These are phyloP conservation scores for Sphagnum contortum DNA, from an alignment of 225 moss, liverwort and hornwort genomes.

Conservation along the genomic window DNA sequence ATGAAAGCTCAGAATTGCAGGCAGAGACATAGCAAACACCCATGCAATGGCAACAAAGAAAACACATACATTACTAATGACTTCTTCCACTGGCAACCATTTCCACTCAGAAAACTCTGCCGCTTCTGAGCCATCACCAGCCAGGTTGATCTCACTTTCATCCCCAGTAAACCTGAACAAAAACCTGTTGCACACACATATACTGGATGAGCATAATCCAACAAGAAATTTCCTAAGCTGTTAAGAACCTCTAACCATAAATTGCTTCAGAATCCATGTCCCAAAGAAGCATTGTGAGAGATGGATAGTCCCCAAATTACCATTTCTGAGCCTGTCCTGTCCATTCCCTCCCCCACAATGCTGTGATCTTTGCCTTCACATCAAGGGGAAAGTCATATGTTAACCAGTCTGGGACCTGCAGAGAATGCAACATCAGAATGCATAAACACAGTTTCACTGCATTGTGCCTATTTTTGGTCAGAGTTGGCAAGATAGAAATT, in stretches of 20 bases:
- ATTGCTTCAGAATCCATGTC: too few species aligned
- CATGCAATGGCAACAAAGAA: neutral
- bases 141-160: conserved; percentile 64
- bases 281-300: too few species aligned
- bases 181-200: conserved; percentile 29
- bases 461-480: too few species aligned
- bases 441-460: too few species aligned
- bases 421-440: too few species aligned
- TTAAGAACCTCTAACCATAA: too few species aligned
- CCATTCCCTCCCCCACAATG: conserved; percentile 67
- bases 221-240: too few species aligned
- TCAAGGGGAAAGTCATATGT: conserved; percentile 80
- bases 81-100: conserved; percentile 59
- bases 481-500: too few species aligned
- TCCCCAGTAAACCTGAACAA: conserved; percentile 69
- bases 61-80: conserved; percentile 30
- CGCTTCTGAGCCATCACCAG: conserved; percentile 56
- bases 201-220: too few species aligned
- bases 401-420: conserved; percentile 73
- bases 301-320: conserved; percentile 9
- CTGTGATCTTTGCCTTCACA: conserved; percentile 54
- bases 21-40: too few species aligned
- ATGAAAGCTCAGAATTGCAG: neutral
- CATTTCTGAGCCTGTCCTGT: conserved; percentile 93
- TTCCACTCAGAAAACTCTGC: conserved; percentile 81